A percentile compares a stretch with the other conserved stretches of the same genome.
Conservation (phyloP, 1,284 basidiomycete species). For the Cutaneotrichosporon sp. region DNA sequence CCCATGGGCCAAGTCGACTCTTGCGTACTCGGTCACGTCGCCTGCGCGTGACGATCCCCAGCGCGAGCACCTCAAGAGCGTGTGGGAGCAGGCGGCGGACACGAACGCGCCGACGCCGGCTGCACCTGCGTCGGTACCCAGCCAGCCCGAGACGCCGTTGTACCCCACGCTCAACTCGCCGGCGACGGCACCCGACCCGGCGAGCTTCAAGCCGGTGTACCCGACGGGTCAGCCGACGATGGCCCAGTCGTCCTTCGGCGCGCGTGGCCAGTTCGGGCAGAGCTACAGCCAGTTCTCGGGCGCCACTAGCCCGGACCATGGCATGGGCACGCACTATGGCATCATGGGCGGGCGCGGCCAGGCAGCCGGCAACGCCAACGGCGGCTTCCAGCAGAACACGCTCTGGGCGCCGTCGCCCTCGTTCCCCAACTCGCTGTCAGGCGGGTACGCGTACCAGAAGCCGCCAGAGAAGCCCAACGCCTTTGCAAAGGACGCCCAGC, state of each 20-base stretch:
- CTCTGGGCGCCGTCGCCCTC: slow-evolving; percentile 42
- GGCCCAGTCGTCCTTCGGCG: not conserved
- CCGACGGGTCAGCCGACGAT: slow-evolving; percentile 19
- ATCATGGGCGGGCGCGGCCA: slow-evolving; percentile 26
- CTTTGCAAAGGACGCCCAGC: slow-evolving; percentile 15
- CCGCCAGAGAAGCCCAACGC: slow-evolving; percentile 13
- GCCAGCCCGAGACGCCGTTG: slow-evolving; percentile 34
- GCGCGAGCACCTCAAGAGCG: slow-evolving; percentile 44
- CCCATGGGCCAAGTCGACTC: slow-evolving; percentile 38
- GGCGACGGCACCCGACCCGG: slow-evolving; percentile 17
- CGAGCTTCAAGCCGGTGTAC: slow-evolving; percentile 25
- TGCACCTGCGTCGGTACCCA: slow-evolving; percentile 14
- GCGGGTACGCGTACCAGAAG: slow-evolving; percentile 30
- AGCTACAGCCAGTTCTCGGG: slow-evolving; percentile 27
- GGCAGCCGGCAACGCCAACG: slow-evolving; percentile 18
- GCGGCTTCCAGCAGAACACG: slow-evolving; percentile 29
- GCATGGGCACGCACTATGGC: slow-evolving; percentile 25
- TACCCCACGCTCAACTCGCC: slow-evolving; percentile 49
- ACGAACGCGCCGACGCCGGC: slow-evolving; percentile 13
- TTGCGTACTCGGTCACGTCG: slow-evolving; percentile 31
- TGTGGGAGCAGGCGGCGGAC: slow-evolving; percentile 35
- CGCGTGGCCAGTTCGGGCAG: slow-evolving; percentile 6
- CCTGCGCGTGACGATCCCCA: slow-evolving; percentile 31
- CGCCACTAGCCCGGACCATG: slow-evolving; percentile 21
- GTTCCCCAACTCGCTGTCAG: slow-evolving; percentile 39